Conservation (phyloP, 2,329 filamentous ascomycete species). For the Curvularia lunata region DNA sequence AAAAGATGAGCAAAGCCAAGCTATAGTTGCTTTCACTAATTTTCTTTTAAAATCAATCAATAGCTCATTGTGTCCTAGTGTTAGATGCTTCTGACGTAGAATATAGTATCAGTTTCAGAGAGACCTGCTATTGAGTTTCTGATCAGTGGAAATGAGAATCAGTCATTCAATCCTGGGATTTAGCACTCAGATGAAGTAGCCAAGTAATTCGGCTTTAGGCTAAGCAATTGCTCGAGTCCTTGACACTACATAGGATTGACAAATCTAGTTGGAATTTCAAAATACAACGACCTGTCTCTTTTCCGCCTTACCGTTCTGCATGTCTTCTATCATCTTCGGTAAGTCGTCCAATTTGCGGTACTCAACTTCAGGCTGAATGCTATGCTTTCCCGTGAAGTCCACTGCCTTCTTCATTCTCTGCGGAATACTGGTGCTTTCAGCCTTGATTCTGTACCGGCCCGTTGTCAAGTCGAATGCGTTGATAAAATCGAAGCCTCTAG, state of each 20-base stretch:
- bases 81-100: too few species aligned
- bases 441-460: slow-evolving; percentile 52
- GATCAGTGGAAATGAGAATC: too few species aligned
- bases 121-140: too few species aligned
- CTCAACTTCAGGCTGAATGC: slow-evolving; percentile 51
- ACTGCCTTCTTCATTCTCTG: slow-evolving; percentile 54
- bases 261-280: slow-evolving; percentile 6
- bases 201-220: neutral
- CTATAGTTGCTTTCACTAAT: too few species aligned
- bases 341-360: slow-evolving; percentile 51
- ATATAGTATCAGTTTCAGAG: neutral
- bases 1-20: slow-evolving; percentile 40
- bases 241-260: neutral
- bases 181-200: too few species aligned
- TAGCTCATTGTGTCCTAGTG: neutral
- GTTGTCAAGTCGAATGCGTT: slow-evolving; percentile 51
- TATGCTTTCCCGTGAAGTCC: slow-evolving; percentile 53
- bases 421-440: slow-evolving; percentile 53
- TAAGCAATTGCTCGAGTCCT: neutral
- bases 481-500: slow-evolving; percentile 46
- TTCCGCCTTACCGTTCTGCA: slow-evolving; percentile 47
- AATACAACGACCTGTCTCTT: slow-evolving; percentile 50
- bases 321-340: slow-evolving; percentile 49
- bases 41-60: too few species aligned
- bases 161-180: too few species aligned